phyloP scores from a whole-genome alignment of 2,329 filamentous ascomycete species.

The Trichoderma guizhouense region DNA sequence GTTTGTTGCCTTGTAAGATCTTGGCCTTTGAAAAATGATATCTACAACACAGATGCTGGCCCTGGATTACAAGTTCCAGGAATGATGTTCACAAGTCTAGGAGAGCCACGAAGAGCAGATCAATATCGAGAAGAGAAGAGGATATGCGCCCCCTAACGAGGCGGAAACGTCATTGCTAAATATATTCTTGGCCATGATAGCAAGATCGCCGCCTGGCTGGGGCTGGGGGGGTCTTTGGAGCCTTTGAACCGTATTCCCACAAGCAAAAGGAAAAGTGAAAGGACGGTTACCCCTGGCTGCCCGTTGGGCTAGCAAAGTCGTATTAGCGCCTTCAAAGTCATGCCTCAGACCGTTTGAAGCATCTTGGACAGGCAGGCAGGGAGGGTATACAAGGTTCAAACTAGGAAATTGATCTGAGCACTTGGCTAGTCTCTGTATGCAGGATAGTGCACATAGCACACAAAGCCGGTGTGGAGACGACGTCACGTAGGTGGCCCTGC shows the following conservation, averaged over 20 bases:
- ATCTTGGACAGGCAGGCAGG: not conserved
- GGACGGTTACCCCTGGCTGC: slow-evolving; percentile 12
- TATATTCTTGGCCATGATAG: not conserved
- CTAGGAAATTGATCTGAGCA: slow-evolving; percentile 12
- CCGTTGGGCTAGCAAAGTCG: slow-evolving; percentile 11
- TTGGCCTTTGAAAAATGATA: not conserved
- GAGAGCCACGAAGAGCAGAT: not conserved
- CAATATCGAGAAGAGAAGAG: not conserved
- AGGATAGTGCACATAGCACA: slow-evolving; percentile 8
- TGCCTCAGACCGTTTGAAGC: slow-evolving; percentile 1
- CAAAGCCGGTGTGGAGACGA: not conserved
- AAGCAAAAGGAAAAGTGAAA: not conserved
- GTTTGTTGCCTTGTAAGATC: not conserved
- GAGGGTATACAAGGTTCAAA: slow-evolving; percentile 11
- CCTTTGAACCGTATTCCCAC: not conserved
- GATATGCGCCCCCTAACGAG: not conserved
- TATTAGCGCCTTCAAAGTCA: not conserved
- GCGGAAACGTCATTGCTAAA: slow-evolving; percentile 17
- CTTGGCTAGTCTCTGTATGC: slow-evolving; percentile 1
- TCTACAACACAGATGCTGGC: not conserved
- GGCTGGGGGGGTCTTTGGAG: not conserved
- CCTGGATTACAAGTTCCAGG: not conserved
- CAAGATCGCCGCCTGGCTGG: not conserved
- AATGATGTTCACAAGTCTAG: not conserved
- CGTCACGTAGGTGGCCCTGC: slow-evolving; percentile 3